phyloP scores from a whole-genome alignment of 1,284 basidiomycete genomes.

The Psilocybe mexicana region DNA sequence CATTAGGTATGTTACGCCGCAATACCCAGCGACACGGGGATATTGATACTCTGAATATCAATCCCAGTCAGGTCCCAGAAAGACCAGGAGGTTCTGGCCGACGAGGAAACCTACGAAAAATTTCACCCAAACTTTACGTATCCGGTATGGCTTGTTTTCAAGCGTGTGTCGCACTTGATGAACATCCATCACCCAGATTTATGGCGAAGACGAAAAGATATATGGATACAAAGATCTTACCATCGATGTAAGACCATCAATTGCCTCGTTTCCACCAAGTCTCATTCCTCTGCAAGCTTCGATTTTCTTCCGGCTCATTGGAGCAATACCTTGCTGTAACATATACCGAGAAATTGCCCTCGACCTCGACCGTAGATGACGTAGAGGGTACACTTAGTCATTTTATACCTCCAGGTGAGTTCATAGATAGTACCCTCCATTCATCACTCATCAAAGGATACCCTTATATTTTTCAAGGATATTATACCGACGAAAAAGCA shows the following conservation, averaged over 20 bases:
- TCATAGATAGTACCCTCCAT: background rate
- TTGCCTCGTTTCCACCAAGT: background rate
- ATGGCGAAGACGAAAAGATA: conserved; percentile 94
- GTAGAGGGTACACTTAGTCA: conserved; percentile 77
- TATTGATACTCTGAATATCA: conserved; percentile 6
- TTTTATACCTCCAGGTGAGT: conserved; percentile 75
- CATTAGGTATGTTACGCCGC: conserved; percentile 52
- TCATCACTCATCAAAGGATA: background rate
- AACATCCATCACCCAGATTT: conserved; percentile 58
- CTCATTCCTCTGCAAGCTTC: conserved; percentile 44
- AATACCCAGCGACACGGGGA: background rate
- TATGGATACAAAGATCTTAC: conserved; percentile 88
- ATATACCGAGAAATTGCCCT: conserved; percentile 66
- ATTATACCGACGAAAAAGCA: conserved; percentile 61
- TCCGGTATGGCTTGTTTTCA: conserved; percentile 53
- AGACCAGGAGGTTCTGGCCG: conserved; percentile 61
- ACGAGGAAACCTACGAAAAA: conserved; percentile 59
- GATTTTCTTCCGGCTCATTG: conserved; percentile 87
- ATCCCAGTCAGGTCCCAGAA: conserved; percentile 57
- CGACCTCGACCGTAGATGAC: conserved; percentile 84
- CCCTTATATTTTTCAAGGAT: conserved; percentile 43
- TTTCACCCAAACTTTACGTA: conserved; percentile 90
- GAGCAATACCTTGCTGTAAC: conserved; percentile 73
- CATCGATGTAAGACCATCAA: conserved; percentile 65
- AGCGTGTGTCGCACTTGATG: background rate